Evolutionary conservation across 306 rosid genomes (phyloP).

Genomic region (Ammopiptanthus mongolicus): DNA sequence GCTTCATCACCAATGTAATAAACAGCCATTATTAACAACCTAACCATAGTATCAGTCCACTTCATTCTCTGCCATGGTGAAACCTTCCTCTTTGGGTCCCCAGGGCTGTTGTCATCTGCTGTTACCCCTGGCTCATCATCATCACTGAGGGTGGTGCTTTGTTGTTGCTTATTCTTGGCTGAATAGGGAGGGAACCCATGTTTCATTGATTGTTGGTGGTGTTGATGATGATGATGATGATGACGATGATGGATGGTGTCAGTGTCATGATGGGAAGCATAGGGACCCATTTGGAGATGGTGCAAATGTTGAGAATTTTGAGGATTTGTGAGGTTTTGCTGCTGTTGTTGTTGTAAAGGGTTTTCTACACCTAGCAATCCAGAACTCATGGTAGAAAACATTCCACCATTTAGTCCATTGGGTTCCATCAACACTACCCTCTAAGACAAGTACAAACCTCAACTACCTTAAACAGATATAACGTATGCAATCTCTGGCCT

Average conservation of each 20-base stretch:
- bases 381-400: constrained; percentile 55
- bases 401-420: constrained; percentile 50
- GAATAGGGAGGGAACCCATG: constrained; percentile 33
- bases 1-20: constrained; percentile 84
- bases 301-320: constrained; percentile 51
- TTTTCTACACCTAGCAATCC: constrained; percentile 59
- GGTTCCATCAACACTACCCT: constrained; percentile 46
- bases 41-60: constrained; percentile 90
- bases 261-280: constrained; percentile 39
- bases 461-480: background rate
- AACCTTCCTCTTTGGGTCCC: constrained; percentile 56
- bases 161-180: constrained; percentile 34
- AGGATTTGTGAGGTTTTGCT: constrained; percentile 35
- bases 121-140: constrained; percentile 58
- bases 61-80: constrained; percentile 99
- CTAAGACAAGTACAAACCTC: background rate
- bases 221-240: constrained; percentile 36
- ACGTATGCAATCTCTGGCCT: background rate
- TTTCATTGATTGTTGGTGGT: constrained; percentile 36
- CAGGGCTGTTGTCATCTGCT: constrained; percentile 36
- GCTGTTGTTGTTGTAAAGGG: constrained; percentile 53
- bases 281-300: constrained; percentile 43
- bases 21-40: constrained; percentile 83
- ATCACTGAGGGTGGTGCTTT: constrained; percentile 41
- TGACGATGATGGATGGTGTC: constrained; percentile 29